Evolutionary conservation across 2,329 filamentous ascomycete genomes (phyloP).

Genomic region (Simplicillium aogashimaense): DNA sequence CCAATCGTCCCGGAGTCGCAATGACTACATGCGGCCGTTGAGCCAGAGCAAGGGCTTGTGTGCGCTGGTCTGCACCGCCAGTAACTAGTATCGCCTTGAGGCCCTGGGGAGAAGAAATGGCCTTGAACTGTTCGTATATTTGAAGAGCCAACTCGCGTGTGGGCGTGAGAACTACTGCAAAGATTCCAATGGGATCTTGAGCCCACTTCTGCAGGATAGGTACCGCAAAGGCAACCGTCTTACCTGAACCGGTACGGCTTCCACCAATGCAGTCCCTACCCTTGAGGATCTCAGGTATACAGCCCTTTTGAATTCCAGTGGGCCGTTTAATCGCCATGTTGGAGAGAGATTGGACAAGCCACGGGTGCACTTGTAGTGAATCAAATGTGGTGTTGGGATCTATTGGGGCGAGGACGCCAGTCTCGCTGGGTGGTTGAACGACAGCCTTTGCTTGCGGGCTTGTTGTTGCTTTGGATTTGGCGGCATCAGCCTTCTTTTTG

Average conservation of each 20-base stretch:
- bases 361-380: slow-evolving; percentile 65
- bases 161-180: slow-evolving; percentile 79
- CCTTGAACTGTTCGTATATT: slow-evolving; percentile 93
- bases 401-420: slow-evolving; percentile 37
- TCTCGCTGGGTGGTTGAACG: slow-evolving; percentile 11
- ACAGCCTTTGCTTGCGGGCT: slow-evolving; percentile 2
- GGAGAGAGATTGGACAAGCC: slow-evolving; percentile 73
- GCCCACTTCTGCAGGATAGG: slow-evolving; percentile 93
- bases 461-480: slow-evolving; percentile 6
- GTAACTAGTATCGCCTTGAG: slow-evolving; percentile 86
- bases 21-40: slow-evolving; percentile 85
- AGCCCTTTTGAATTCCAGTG: slow-evolving; percentile 85
- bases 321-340: slow-evolving; percentile 76
- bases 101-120: slow-evolving; percentile 78
- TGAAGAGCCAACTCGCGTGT: slow-evolving; percentile 88
- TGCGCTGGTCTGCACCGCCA: slow-evolving; percentile 84
- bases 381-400: slow-evolving; percentile 58
- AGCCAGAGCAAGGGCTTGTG: slow-evolving; percentile 76
- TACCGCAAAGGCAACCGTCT: slow-evolving; percentile 91
- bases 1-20: slow-evolving; percentile 84
- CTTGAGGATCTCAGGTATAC: slow-evolving; percentile 85
- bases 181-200: slow-evolving; percentile 84
- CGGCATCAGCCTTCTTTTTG: slow-evolving; percentile 23
- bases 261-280: slow-evolving; percentile 93
- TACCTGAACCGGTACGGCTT: slow-evolving; percentile 89